Evolutionary conservation across 371 early-diverging fungal genomes (phyloP).

Genomic region (Basidiobolus meristosporus): DNA sequence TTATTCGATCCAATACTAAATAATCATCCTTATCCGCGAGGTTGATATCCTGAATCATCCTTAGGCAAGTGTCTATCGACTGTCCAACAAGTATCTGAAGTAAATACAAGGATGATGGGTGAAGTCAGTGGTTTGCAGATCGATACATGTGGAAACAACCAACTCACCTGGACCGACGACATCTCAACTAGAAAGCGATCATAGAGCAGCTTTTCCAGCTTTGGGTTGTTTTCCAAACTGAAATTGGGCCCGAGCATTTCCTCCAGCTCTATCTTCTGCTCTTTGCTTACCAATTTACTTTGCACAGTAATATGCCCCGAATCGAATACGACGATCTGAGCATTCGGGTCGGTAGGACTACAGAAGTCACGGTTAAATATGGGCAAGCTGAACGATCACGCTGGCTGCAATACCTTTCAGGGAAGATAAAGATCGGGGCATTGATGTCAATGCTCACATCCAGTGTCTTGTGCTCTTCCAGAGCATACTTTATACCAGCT

Average conservation of each 20-base stretch:
- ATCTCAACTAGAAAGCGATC: slow-evolving; percentile 74
- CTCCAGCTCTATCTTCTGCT: slow-evolving; percentile 42
- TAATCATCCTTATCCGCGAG: slow-evolving; percentile 19
- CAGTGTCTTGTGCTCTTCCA: slow-evolving; percentile 74
- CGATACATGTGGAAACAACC: background rate
- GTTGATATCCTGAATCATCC: slow-evolving; percentile 24
- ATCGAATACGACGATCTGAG: slow-evolving; percentile 69
- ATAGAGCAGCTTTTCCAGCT: slow-evolving; percentile 67
- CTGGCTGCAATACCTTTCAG: slow-evolving; percentile 36
- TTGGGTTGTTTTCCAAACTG: slow-evolving; percentile 38
- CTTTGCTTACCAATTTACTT: slow-evolving; percentile 58
- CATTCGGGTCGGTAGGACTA: slow-evolving; percentile 35
- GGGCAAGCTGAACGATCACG: background rate
- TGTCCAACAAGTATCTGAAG: slow-evolving; percentile 64
- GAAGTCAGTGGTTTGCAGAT: background rate
- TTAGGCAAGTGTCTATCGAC: slow-evolving; percentile 51
- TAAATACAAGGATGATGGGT: background rate
- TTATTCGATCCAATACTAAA: slow-evolving; percentile 76
- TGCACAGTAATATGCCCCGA: slow-evolving; percentile 82
- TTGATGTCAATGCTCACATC: slow-evolving; percentile 85
- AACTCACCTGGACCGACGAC: slow-evolving; percentile 52
- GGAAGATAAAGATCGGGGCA: slow-evolving; percentile 90
- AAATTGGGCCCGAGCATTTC: slow-evolving; percentile 34
- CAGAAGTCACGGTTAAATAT: background rate
- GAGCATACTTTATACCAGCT: slow-evolving; percentile 65